Percentiles rank a stretch among this genome's conserved stretches.
phyloP scores from a whole-genome alignment of 148 eudicot genomes.

The Rhododendron molle region DNA sequence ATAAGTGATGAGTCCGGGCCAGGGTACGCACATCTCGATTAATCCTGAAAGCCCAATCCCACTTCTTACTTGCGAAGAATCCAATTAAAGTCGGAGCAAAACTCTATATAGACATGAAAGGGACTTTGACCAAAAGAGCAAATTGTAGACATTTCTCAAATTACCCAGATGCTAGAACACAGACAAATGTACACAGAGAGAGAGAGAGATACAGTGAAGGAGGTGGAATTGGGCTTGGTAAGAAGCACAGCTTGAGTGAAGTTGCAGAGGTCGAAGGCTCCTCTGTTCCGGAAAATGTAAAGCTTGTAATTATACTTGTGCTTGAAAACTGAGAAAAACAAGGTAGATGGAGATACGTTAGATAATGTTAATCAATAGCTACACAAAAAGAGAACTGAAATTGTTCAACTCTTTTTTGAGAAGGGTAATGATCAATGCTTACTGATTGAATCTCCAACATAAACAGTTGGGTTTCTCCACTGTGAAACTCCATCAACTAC shows the following conservation, averaged over 20 bases:
- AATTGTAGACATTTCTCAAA: not conserved
- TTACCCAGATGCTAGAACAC: not conserved
- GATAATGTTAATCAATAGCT: not conserved
- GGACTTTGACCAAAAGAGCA: not conserved
- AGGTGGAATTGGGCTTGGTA: conserved; percentile 51
- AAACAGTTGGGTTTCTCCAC: conserved; percentile 59
- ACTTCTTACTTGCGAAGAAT: too few relatives aligned
- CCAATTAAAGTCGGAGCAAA: too few relatives aligned
- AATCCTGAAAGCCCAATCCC: too few relatives aligned
- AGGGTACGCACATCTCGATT: too few relatives aligned
- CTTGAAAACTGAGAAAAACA: conserved; percentile 57
- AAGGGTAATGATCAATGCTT: conserved; percentile 10
- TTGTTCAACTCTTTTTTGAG: not conserved
- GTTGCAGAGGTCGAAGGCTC: conserved; percentile 65
- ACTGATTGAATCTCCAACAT: conserved; percentile 76
- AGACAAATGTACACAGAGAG: not conserved
- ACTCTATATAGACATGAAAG: not conserved
- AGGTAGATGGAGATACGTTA: not conserved
- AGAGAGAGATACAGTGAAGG: conserved; percentile 44
- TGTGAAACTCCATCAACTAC: conserved; percentile 76
- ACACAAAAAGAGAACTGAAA: too few relatives aligned
- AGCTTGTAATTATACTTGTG: conserved; percentile 64
- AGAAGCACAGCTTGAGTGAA: conserved; percentile 79
- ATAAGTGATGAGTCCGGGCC: too few relatives aligned
- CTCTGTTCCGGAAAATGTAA: conserved; percentile 67